Base-by-base conservation (phyloP, 768 basidiomycete species). In the Boletus pseudo-olivaceus region DNA sequence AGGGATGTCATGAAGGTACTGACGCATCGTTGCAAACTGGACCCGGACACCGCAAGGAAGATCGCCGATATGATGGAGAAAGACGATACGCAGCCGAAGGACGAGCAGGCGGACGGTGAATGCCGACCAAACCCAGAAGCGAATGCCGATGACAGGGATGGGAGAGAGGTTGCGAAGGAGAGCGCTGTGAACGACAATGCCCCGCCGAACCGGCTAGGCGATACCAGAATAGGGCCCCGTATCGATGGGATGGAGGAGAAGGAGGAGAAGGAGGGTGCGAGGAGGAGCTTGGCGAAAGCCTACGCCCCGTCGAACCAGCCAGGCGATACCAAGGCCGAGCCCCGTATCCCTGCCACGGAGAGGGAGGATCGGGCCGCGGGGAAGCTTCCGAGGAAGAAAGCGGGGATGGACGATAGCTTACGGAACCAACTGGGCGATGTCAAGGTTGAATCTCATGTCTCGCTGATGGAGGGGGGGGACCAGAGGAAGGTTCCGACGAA, bases 1-100 rank as follows among this genome's bases (percentile, higher is more conserved):
- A 65, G 29, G 48, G 55, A 67, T 7, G 27, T 66, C 3, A 5
- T 63, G 40, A 47, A 52, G 37, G 49, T 62, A 32, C 55, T 69
- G 49, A 60, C 47, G 23, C n/a, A 51, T 15, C 70, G 67, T 17
- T 71, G 69, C 43, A 58, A 55, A 35, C 53, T 71, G 59, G 62
- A 68, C 26, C 46, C 49, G 12, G 68, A 66, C 6, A 65, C 63
- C 1, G 68, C 68, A 17, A 57, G 42, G 40, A 57, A 32, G 48
- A 54, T 69, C 11, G 70, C 49, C 19, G 49, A 51, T 4, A 57
- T 68, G 51, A 65, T 69, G 55, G 57, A 49, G 32, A 54, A 53
- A 9, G 51, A 49, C 20, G 66, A 57, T 29, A 4, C 45, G 26
- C 46, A 47, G 20, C 12, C 38, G 14, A 40, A 27, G 23, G 54